Conservation (phyloP, 257 asterid genomes). For the Gentiana macrophylla region DNA sequence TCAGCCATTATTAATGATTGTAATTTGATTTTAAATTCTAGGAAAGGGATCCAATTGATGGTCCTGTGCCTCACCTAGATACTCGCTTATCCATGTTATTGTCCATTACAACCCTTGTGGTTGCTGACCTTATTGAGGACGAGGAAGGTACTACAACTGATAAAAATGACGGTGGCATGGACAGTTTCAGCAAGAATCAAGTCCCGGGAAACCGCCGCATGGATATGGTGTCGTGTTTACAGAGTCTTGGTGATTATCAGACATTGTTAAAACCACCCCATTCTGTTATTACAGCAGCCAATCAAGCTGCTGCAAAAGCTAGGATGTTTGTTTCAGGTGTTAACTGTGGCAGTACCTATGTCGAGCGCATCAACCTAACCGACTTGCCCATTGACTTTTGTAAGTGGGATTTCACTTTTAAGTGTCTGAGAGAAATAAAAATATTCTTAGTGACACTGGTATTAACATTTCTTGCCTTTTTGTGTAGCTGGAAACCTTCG, state of each 20-base stretch:
- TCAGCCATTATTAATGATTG: neutral
- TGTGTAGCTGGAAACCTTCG: constrained; percentile 82
- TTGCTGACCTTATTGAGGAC: constrained; percentile 88
- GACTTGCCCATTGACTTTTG: constrained; percentile 73
- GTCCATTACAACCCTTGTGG: constrained; percentile 78
- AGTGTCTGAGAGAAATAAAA: neutral
- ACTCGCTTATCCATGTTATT: constrained; percentile 85
- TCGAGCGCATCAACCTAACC: constrained; percentile 56
- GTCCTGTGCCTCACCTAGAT: constrained; percentile 92
- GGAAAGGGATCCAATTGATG: constrained; percentile 99
- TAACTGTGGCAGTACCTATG: constrained; percentile 37
- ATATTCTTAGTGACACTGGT: too few relatives aligned
- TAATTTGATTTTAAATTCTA: constrained; percentile 12
- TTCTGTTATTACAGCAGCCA: constrained; percentile 61
- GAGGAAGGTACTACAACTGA: constrained; percentile 42
- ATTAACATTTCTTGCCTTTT: constrained; percentile 6
- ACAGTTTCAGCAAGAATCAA: constrained; percentile 17
- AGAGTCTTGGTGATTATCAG: constrained; percentile 57
- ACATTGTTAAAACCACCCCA: constrained; percentile 79
- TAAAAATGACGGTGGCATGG: constrained; percentile 23
- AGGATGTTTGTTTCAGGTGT: constrained; percentile 64
- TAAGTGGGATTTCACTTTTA: constrained; percentile 26
- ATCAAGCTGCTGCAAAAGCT: constrained; percentile 93
- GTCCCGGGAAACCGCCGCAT: constrained; percentile 38
- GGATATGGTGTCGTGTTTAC: constrained; percentile 70